These are phyloP conservation scores for Trichomonas vaginalis DNA, from an alignment of 208 protist genomes.

Conservation along the genomic window DNA sequence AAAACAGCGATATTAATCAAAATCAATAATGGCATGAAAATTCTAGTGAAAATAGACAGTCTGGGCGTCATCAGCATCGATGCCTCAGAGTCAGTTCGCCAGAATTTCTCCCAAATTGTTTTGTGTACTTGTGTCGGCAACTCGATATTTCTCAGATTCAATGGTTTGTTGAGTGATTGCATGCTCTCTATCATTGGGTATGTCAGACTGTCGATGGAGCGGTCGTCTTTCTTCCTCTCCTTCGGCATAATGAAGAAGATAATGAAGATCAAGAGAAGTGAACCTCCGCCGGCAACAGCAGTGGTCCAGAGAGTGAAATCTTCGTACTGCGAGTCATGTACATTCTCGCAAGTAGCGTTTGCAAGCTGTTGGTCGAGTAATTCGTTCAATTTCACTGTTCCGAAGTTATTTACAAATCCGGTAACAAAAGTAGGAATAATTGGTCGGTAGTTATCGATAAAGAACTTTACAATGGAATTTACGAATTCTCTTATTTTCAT, in stretches of 20 bases:
- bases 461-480: background rate
- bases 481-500: background rate
- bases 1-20: slow-evolving; percentile 43
- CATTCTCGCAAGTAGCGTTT: background rate
- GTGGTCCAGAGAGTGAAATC: background rate
- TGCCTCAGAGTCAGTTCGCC: background rate
- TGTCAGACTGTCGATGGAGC: background rate
- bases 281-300: background rate
- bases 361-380: background rate
- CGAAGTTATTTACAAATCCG: background rate
- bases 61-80: background rate
- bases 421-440: background rate
- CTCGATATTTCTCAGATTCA: background rate
- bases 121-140: background rate
- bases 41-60: background rate
- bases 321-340: background rate
- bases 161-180: background rate
- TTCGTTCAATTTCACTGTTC: background rate
- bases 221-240: background rate
- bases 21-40: background rate
- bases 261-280: background rate
- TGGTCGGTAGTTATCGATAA: background rate
- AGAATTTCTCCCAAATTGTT: background rate
- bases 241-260: background rate
- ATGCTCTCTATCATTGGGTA: background rate